Base-by-base conservation (phyloP, 2,329 filamentous ascomycete genomes). In the Monilinia fructicola region DNA sequence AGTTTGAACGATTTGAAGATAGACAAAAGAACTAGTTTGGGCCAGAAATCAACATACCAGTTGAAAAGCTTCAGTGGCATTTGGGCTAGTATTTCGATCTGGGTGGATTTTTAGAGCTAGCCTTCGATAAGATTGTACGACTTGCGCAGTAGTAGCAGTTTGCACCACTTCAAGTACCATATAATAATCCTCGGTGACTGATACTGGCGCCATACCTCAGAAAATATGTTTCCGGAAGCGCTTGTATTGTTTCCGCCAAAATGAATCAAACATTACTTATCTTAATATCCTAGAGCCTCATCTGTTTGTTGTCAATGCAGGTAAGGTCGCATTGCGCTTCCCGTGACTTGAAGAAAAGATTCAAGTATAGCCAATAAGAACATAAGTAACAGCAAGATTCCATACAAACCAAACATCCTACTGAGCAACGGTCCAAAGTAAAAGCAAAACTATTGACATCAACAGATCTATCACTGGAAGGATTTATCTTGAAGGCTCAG, bases 91-190 rank as follows among this genome's bases (percentile, higher is more conserved):
- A 68, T 77, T 78, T 11, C 73, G 68, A 67, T 79, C 77, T 4
- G 77, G 77, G 70, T 79, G 77, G n/a, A 77, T 71, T 62, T 75
- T 73, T 10, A 76, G 67, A 42, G 78, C 78, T 56, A 78, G 71
- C n/a, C 72, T 69, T 68, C 64, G 74, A 65, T 78, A 79, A 4
- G 77, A 76, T 64, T 66, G 69, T 10, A 56, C 70, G 65, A 79
- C 76, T 53, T 68, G 48, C 55, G 76, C 70, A 14, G 42, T 23
- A 10, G 70, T 69, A 59, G 75, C 76, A 64, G 54, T 73, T 69
- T 75, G 73, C 35, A 65, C 67, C 26, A 78, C 72, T 68, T 73
- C 73, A 46, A 78, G 73, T 42, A 77, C 63, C 62, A 69, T 61
- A 68, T 78, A 78, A 68, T 75, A 78, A 63, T 78, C 76, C 42